phyloP scores from a whole-genome alignment of 1,139 yeast species.

The Debaryomycetaceae sp. region DNA sequence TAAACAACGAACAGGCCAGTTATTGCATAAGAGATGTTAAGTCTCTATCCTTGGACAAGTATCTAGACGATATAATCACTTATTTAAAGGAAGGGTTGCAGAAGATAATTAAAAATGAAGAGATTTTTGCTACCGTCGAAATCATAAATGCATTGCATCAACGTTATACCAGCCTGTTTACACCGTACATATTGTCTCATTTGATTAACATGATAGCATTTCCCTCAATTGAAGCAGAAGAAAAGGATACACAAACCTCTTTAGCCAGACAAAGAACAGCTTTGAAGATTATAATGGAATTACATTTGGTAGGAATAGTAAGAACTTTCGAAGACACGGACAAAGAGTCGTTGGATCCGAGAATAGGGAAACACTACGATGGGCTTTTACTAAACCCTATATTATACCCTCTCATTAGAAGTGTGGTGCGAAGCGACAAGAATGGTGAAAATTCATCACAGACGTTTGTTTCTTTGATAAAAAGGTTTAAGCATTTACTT shows the following conservation, averaged over 20 bases:
- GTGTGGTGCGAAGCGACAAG: slow-evolving; percentile 49
- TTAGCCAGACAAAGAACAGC: slow-evolving; percentile 47
- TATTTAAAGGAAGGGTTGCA: slow-evolving; percentile 63
- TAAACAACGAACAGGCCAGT: slow-evolving; percentile 38
- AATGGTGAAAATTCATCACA: slow-evolving; percentile 45
- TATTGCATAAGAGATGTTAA: slow-evolving; percentile 59
- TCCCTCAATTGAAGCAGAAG: slow-evolving; percentile 34
- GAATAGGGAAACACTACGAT: slow-evolving; percentile 15
- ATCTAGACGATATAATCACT: slow-evolving; percentile 65
- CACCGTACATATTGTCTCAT: slow-evolving; percentile 48
- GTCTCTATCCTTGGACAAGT: slow-evolving; percentile 68
- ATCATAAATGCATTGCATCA: slow-evolving; percentile 75
- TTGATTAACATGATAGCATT: slow-evolving; percentile 45
- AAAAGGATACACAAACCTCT: slow-evolving; percentile 44
- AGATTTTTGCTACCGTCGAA: slow-evolving; percentile 62
- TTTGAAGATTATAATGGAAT: slow-evolving; percentile 57
- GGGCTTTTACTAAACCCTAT: slow-evolving; percentile 33
- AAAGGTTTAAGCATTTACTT: slow-evolving; percentile 39
- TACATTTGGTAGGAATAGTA: slow-evolving; percentile 60
- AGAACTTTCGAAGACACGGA: slow-evolving; percentile 35
- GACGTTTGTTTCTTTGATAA: slow-evolving; percentile 49
- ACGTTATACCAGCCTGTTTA: slow-evolving; percentile 56
- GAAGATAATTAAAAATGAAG: slow-evolving; percentile 55
- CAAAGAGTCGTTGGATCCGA: slow-evolving; percentile 23
- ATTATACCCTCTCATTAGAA: slow-evolving; percentile 50